Conservation (phyloP, 495 filamentous ascomycete species). For the Podospora sp. region DNA sequence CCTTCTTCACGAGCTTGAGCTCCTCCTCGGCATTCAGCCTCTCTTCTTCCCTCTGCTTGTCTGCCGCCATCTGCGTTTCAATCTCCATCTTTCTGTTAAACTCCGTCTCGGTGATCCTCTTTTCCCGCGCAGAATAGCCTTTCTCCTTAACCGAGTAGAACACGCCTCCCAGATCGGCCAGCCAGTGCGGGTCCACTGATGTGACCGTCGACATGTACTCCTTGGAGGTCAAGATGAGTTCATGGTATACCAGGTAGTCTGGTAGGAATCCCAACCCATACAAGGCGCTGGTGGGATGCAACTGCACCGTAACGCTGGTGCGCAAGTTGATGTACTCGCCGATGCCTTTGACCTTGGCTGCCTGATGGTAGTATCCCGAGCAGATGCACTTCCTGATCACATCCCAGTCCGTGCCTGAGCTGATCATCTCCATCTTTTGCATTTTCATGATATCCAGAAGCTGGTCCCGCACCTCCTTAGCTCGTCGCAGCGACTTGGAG, state of each 20-base stretch:
- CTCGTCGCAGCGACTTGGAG: conserved; percentile 84
- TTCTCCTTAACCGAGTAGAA: conserved; percentile 99
- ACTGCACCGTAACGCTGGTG: conserved; percentile 87
- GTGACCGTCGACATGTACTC: conserved; percentile 99
- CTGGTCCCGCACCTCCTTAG: conserved; percentile 92
- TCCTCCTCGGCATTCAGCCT: conserved; percentile 52
- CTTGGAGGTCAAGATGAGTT: conserved; percentile 93
- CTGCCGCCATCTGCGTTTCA: conserved; percentile 87
- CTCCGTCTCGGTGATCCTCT: conserved; percentile 87
- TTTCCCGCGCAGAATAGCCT: conserved; percentile 87
- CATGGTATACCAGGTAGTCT: conserved; percentile 97
- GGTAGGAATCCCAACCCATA: conserved; percentile 93
- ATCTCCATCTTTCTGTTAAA: conserved; percentile 96
- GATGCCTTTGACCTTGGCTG: conserved; percentile 94
- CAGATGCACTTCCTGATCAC: conserved; percentile 95
- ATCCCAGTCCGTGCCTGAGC: conserved; percentile 97
- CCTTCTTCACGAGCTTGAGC: conserved; percentile 51
- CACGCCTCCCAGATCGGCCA: conserved; percentile 96
- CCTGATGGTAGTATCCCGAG: conserved; percentile 96
- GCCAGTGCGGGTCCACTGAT: conserved; percentile 95
- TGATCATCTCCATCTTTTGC: conserved; percentile 84
- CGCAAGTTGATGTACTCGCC: conserved; percentile 97
- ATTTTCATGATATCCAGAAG: conserved; percentile 92
- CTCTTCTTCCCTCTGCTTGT: conserved; percentile 74
- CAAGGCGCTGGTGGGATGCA: conserved; percentile 91